phyloP scores from a whole-genome alignment of 1,139 yeast genomes.

The Hyphopichia wangnamkhiaoensis region DNA sequence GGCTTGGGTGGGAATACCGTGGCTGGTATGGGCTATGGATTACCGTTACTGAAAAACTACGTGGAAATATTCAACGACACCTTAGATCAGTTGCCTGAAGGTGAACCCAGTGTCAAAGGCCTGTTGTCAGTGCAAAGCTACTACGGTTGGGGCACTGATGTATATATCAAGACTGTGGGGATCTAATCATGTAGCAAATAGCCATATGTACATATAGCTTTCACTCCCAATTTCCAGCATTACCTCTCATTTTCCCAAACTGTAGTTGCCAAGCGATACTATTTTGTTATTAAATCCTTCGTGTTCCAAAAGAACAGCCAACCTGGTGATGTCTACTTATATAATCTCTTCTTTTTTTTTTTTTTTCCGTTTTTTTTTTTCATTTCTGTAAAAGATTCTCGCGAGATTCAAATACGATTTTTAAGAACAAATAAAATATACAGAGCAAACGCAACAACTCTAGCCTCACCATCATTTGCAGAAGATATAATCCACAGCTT shows the following conservation, averaged over 20 bases:
- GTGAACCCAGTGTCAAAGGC: conserved; percentile 46
- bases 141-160: conserved; percentile 76
- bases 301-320: too few relatives aligned
- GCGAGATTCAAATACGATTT: too few relatives aligned
- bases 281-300: too few relatives aligned
- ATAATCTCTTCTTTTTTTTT: neutral
- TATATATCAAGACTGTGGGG: conserved; percentile 40
- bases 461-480: too few relatives aligned
- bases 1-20: conserved; percentile 71
- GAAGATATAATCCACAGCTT: too few relatives aligned
- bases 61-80: conserved; percentile 47
- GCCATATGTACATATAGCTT: too few relatives aligned
- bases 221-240: too few relatives aligned
- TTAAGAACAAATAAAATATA: too few relatives aligned
- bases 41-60: conserved; percentile 72
- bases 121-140: conserved; percentile 75
- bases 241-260: too few relatives aligned
- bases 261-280: too few relatives aligned
- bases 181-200: neutral
- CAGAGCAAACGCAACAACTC: too few relatives aligned
- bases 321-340: neutral
- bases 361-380: neutral
- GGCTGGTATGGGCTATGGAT: conserved; percentile 96
- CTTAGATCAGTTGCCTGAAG: conserved; percentile 13
- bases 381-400: neutral